Evolutionary conservation across 352 stramenopile genomes (phyloP), one percentile per base, ranked within the genome.

Genomic region (Ochromonadaceae sp.): DNA sequence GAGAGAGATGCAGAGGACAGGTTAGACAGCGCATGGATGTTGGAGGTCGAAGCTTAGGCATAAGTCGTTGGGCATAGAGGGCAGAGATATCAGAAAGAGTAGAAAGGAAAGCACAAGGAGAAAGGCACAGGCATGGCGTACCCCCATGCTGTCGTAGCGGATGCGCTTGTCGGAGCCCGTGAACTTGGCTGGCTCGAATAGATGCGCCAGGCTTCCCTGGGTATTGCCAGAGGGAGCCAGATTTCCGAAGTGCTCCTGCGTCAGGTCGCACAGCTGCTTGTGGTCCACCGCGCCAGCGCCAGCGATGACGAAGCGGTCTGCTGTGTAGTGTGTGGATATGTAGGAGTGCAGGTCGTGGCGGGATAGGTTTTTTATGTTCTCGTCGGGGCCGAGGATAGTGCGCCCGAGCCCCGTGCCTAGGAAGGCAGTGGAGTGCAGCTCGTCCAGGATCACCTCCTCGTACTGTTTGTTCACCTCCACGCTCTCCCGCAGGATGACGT

Each of bases 401-500:
- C 91, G 81, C 60, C 94, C 95, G 26, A 99, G 84, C 38, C 91
- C 91, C 71, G 90, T 94, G 68, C 85, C 91, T 71, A 94, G 83
- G 79, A 93, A 99, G 38, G 94, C 93, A 12, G 93, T 98, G 67
- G 96, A 91, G 79, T 99, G 94, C 59, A 99, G 83, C 63, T 96
- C 82, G 82, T 99, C 95, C 41, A 99, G 93, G 47, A 98, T 90
- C 49, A 98, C 81, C 76, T 99, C 92, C 68, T 95, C 86, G 65
- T 69, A 68, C n/a, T 34, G 7, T 31, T 77, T 53, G 38, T 48
- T 59, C 5, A 86, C 78, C 69, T 97, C 88, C 72, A 97, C 82
- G 91, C 98, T 98, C 81, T 99, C 95, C 63, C 93, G 80, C 2
- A 99, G 70, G 72, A 99, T 99, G 32, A 99, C 93, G 72, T 98